phyloP scores from a whole-genome alignment of 768 basidiomycete species.

The Holtermanniella nyarrowii region DNA sequence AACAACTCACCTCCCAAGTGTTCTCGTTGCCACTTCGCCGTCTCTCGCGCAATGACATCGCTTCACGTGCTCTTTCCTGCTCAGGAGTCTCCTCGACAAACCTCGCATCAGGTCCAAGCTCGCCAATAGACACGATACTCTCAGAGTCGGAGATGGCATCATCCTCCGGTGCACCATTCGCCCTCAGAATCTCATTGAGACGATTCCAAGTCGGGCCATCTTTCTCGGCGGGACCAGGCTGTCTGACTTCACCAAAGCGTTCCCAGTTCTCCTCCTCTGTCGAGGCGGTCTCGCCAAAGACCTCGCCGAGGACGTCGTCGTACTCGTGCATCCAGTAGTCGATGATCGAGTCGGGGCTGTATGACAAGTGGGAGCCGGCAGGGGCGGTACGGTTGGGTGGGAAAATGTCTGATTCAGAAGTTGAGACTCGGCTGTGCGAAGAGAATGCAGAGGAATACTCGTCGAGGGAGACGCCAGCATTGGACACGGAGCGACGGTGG shows the following conservation, averaged over 20 bases:
- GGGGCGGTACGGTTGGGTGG: slow-evolving; percentile 74
- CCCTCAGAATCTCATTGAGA: slow-evolving; percentile 61
- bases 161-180: slow-evolving; percentile 47
- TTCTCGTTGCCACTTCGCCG: slow-evolving; percentile 63
- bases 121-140: slow-evolving; percentile 80
- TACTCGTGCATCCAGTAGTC: slow-evolving; percentile 89
- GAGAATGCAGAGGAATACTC: slow-evolving; percentile 10
- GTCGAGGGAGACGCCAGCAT: slow-evolving; percentile 28
- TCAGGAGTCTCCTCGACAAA: slow-evolving; percentile 46
- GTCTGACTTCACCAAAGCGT: slow-evolving; percentile 4
- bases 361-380: slow-evolving; percentile 66
- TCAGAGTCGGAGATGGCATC: slow-evolving; percentile 91
- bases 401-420: slow-evolving; percentile 78
- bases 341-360: slow-evolving; percentile 75
- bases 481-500: slow-evolving; percentile 37
- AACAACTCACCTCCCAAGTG: slow-evolving; percentile 80
- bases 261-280: slow-evolving; percentile 18
- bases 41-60: slow-evolving; percentile 44
- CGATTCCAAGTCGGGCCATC: slow-evolving; percentile 62
- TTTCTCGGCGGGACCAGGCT: slow-evolving; percentile 13
- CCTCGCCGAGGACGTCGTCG: slow-evolving; percentile 67
- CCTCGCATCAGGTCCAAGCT: slow-evolving; percentile 69
- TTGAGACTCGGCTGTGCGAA: slow-evolving; percentile 41
- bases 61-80: slow-evolving; percentile 50
- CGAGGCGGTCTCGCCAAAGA: slow-evolving; percentile 44